Percentiles rank a stretch among this genome's conserved stretches.
These are phyloP conservation scores for Tetraselmis chui DNA, from an alignment of 139 green algal species.

Conservation along the genomic window DNA sequence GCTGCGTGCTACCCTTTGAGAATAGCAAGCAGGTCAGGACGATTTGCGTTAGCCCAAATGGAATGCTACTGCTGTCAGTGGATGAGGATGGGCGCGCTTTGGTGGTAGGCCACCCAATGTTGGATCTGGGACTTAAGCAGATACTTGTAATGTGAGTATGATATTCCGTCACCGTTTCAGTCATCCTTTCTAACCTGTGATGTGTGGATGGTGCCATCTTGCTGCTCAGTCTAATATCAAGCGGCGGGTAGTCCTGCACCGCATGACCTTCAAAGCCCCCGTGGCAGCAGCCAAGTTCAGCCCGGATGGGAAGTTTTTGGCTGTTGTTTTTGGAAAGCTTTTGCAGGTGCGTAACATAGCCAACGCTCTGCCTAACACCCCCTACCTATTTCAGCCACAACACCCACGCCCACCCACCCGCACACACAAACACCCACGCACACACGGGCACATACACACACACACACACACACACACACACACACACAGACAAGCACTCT, in stretches of 20 bases:
- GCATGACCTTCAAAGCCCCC: constrained; percentile 83
- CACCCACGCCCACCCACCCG: neutral
- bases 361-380: neutral
- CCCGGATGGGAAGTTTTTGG: constrained; percentile 81
- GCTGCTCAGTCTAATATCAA: neutral
- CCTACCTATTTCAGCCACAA: neutral
- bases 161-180: too few relatives aligned
- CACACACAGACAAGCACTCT: too few relatives aligned
- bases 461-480: too few relatives aligned
- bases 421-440: neutral
- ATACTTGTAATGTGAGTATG: too few relatives aligned
- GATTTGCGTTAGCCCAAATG: constrained; percentile 70
- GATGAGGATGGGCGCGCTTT: constrained; percentile 73
- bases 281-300: constrained; percentile 77
- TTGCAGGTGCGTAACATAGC: constrained; percentile 74
- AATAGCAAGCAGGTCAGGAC: constrained; percentile 67
- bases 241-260: constrained; percentile 77
- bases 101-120: constrained; percentile 58
- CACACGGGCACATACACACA: neutral
- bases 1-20: constrained; percentile 76
- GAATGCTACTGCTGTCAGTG: constrained; percentile 74
- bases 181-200: too few relatives aligned
- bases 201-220: too few relatives aligned
- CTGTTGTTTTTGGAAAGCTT: constrained; percentile 71
- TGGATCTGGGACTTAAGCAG: too few relatives aligned